Base-by-base conservation (phyloP, 208 protist species). In the Trypanosoma avium region DNA sequence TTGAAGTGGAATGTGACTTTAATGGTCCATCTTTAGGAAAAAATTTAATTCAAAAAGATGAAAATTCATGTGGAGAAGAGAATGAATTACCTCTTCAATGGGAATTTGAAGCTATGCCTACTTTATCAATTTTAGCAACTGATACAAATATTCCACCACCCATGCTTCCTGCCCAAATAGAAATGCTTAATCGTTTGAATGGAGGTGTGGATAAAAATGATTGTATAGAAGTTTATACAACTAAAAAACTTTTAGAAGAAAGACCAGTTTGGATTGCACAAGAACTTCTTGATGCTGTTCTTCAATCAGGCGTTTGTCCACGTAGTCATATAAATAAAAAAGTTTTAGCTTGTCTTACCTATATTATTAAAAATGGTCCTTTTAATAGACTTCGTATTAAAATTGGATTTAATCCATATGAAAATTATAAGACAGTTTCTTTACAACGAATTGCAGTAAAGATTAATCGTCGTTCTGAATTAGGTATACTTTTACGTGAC, bases 381-480 rank as follows among this genome's bases (percentile, higher is more conserved):
- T 95, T 89, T 74, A 87, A 90, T 62, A 78, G 88, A 4, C 58
- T 92, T n/a, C 83, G 85, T 42, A 73, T 95, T 52, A 78, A 84
- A 2, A 48, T 86, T n/a, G 84, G 75, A 46, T 91, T 81, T 75
- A 71, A 95, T 61, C 88, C 88, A 0, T 94, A 89, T 62, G 73
- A 61, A 21, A 76, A 46, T 54, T 86, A 84, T 60, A 47, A n/a
- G 15, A 52, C 67, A 29, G 67, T 58, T 27, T 36, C 50, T 22
- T 47, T 72, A 52, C 78, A 92, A 65, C 65, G 77, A 30, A 43
- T 89, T 29, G 42, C 75, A 5, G 55, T 88, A n/a, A 82, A 81
- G 19, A 56, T 92, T 30, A 47, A 59, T 21, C 79, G 88, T 12
- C 77, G 77, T 45, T 85, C 82, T 1, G 81, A 87, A 38, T 17